Base-by-base conservation (phyloP, 139 green algal species). In the Yamagishiella unicocca region DNA sequence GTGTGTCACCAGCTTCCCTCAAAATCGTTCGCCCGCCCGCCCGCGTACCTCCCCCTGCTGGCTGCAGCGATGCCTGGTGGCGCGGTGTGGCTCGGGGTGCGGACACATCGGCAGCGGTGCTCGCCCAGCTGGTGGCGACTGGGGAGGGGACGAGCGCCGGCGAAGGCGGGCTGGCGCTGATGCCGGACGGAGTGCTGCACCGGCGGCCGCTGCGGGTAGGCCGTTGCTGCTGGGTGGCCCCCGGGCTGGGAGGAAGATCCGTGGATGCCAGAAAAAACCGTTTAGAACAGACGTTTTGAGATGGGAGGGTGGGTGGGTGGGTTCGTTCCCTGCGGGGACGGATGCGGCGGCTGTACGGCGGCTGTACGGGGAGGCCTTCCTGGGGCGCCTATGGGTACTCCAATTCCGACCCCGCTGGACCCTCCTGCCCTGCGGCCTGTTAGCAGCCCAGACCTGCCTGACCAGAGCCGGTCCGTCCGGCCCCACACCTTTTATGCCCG, bases 1-100 rank as follows among this genome's bases (percentile, higher is more conserved):
- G 64, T 25, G 25, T 40, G 17, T 37, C 64, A 2, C 12, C 64
- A 29, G 35, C 64, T 72, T 72, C 2, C 31, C 25, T 76, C 67
- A 53, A n/a, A 50, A 17, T 50, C 50, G 24, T n/a, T 6, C 6
- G 6, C 19, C 58, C 58, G 9, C 58, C 19, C 58, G 17, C 14
- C 14, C n/a, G 19, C 58, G 19, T n/a, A 6, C 17, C 58, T 27
- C n/a, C 58, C 6, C n/a, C 58, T 58, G 50, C 19, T 6, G 27
- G 3, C 31, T 5, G n/a, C 79, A 85, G 79, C 0, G 79, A 85
- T n/a, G 79, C 79, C 0, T 85, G 79, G 79, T 85, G 79, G 79
- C 58, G 79, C 3, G 79, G 79, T 33, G 79, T 85, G 12, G 79
- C 79, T 31, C 79, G 79, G 19, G 79, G 79, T 17, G 0, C 79